These are phyloP conservation scores for Podospora fimiseda DNA, from an alignment of 495 filamentous ascomycete genomes.

Conservation along the genomic window DNA sequence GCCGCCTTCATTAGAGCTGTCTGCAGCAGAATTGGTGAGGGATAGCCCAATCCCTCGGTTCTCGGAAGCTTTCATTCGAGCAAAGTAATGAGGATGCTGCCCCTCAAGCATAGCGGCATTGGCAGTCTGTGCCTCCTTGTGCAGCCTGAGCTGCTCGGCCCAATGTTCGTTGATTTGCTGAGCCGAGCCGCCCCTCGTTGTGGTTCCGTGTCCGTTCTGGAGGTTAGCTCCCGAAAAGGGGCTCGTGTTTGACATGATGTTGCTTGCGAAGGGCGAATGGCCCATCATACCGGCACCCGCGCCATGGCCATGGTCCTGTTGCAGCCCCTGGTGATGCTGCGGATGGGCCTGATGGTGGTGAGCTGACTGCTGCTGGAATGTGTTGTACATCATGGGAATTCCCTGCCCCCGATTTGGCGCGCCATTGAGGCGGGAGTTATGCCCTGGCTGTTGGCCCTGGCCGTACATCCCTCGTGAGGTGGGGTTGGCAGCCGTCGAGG, in stretches of 20 bases:
- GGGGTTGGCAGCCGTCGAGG: constrained; percentile 61
- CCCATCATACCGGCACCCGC: constrained; percentile 47
- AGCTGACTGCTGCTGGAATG: constrained; percentile 58
- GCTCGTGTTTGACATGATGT: constrained; percentile 64
- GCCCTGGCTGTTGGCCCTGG: constrained; percentile 71
- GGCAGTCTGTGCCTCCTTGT: constrained; percentile 59
- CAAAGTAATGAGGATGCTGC: constrained; percentile 49
- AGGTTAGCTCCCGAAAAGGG: constrained; percentile 67
- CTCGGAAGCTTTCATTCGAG: constrained; percentile 45
- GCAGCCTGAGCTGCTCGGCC: constrained; percentile 77
- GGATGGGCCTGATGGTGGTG: constrained; percentile 69
- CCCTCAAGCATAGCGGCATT: constrained; percentile 62
- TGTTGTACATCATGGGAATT: constrained; percentile 58
- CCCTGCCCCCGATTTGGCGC: constrained; percentile 39
- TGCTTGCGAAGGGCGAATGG: constrained; percentile 74
- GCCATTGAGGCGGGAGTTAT: constrained; percentile 64
- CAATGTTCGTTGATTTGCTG: constrained; percentile 69
- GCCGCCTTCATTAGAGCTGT: constrained; percentile 49
- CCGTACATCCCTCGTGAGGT: constrained; percentile 74
- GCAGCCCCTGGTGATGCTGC: constrained; percentile 64
- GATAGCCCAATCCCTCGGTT: constrained; percentile 52
- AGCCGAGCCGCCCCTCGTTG: constrained; percentile 35
- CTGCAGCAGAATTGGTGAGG: constrained; percentile 20
- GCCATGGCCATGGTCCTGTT: constrained; percentile 67
- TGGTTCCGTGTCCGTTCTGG: constrained; percentile 64